phyloP scores from a whole-genome alignment of 2,329 filamentous ascomycete species.

The Byssochlamys sp. region DNA sequence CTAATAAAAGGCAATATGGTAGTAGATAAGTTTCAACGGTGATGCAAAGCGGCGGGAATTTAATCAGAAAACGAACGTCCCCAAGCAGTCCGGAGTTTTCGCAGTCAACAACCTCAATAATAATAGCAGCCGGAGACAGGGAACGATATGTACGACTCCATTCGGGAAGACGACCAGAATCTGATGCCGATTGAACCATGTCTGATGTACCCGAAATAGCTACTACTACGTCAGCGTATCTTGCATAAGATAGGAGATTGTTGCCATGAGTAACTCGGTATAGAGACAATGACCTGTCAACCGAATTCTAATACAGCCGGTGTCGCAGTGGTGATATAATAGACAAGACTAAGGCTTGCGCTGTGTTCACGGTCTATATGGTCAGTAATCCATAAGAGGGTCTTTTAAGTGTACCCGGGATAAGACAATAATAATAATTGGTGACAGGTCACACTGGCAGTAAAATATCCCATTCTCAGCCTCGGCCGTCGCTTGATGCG shows the following conservation, averaged over 20 bases:
- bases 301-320: background rate
- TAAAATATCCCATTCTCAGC: background rate
- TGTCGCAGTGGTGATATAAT: background rate
- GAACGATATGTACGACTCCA: no score
- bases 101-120: no score
- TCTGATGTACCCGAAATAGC: background rate
- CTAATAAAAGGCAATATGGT: no score
- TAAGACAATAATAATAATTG: background rate
- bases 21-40: no score
- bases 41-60: no score
- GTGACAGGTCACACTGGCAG: background rate
- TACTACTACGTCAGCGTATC: background rate
- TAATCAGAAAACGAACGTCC: no score
- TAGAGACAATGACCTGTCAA: background rate
- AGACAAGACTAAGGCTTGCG: background rate
- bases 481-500: background rate
- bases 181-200: no score
- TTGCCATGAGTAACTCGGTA: background rate
- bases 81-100: no score
- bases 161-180: no score
- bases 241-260: background rate
- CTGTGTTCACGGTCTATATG: background rate
- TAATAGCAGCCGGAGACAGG: no score
- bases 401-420: background rate
- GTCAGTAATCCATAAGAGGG: background rate